Base-by-base conservation (phyloP, 2,329 filamentous ascomycete genomes). In the Clonostachys byssicola region DNA sequence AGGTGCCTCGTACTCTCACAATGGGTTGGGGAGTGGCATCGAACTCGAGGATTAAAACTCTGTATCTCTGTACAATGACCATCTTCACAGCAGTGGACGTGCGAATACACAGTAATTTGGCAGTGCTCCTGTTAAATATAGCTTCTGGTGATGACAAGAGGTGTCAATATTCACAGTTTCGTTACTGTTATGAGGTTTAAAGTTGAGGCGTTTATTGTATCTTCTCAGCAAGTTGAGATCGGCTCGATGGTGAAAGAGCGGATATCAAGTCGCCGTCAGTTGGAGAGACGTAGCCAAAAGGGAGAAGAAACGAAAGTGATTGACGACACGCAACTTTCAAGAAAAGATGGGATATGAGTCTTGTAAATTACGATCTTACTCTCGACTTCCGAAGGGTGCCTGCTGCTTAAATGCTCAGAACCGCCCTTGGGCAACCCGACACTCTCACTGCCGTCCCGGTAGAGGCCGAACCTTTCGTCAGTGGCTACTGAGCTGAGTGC, bases 11-110 rank as follows among this genome's bases (percentile, higher is more conserved):
- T n/a, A 50, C 51, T 36, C 54, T 54, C 5, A 49, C 41, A 5
- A 64, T 55, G 3, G 55, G 43, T 3, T 58, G 54, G n/a, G 64
- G 53, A n/a, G 62, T 61, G 6, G 59, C 60, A 45, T 66, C 63
- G 47, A 59, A 63, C 43, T 65, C 62, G 6, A 66, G 47, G 2
- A 66, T 50, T 10, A 60, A 61, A 39, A 64, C 34, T 17, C 41
- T 43, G 40, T 42, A 50, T 30, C n/a, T 42, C 34, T 41, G 42
- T 42, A 47, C 43, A 3, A 20, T 39, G 35, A 38, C 12, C n/a
- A 42, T 13, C 10, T 20, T 23, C 12, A 20, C 17, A 6, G 40
- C 3, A 30, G 9, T 30, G 3, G 6, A 17, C 6, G 40, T 13
- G 40, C 10, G 1, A 41, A 18, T 17, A 17, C 12, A 41, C 17